Evolutionary conservation across 768 basidiomycete species (phyloP), one percentile per base, ranked within the genome.

Genomic region (Pleurotus eryngii): DNA sequence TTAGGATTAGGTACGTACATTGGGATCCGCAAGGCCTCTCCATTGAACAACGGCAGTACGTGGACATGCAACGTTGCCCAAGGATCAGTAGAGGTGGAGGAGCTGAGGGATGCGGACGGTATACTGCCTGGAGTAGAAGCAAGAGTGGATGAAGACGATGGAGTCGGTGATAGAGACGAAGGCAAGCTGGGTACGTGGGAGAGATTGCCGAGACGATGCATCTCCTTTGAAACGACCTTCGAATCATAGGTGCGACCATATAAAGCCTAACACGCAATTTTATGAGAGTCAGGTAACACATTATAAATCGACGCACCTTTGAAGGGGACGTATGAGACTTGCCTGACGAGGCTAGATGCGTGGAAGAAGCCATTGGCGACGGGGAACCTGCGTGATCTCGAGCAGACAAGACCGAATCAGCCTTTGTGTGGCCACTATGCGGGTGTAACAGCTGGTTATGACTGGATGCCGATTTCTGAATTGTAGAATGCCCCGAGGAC

Each of bases 11-110:
- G 51, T 15, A 73, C 84, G 65, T 64, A 89, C 90, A 98, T 93
- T 20, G 93, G 88, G 51, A 89, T 81, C 59, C 86, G 81, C 17
- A 98, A 78, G 2, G 89, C 87, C 65, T 95, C 91, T 37, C 93
- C 90, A 51, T 95, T 95, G 76, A 98, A 98, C 3, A 96, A 71
- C 1, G 95, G 95, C 3, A 98, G 74, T 35, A 97, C 88, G 67
- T 92, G 86, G 30, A 95, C 85, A 69, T 95, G 91, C 18, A 98
- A 72, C 20, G 84, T 75, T 49, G 84, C 83, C 93, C 93, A 96
- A 9, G 94, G 90, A 15, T 92, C 90, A 8, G 78, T 72, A 2
- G 78, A 74, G 1, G 77, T 69, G 9, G 74, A 71, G 1, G 76
- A 76, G 1, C 80, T 70, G n/a, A 75, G 63, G 46, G 56, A 72